These are phyloP conservation scores for Metschnikowia peoriensis DNA, from an alignment of 805 yeast species.

Conservation along the genomic window DNA sequence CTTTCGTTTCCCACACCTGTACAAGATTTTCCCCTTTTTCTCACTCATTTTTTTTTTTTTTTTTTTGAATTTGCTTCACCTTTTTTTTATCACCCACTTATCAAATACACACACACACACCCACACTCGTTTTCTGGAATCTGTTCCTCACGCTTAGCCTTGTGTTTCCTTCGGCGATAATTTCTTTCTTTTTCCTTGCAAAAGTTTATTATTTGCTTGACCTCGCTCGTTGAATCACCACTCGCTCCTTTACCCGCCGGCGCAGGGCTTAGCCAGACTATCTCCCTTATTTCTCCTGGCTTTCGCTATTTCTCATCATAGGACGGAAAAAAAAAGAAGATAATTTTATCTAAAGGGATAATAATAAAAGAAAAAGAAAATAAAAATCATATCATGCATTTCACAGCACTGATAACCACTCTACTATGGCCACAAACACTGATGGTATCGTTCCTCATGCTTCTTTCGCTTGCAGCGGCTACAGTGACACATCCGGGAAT, in stretches of 20 bases:
- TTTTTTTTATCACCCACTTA: background rate
- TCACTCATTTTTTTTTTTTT: background rate
- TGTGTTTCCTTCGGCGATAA: background rate
- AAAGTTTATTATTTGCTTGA: background rate
- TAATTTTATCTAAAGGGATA: too few relatives aligned
- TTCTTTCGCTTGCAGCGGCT: background rate
- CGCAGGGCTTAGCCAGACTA: background rate
- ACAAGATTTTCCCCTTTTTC: background rate
- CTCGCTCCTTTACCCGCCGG: background rate
- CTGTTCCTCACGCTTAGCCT: background rate
- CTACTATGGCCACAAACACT: constrained; percentile 6
- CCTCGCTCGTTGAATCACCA: background rate
- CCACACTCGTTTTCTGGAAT: background rate
- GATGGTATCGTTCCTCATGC: background rate
- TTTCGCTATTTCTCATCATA: background rate
- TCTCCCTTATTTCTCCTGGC: background rate
- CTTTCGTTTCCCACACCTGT: constrained; percentile 5
- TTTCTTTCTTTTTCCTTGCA: background rate
- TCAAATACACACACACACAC: background rate
- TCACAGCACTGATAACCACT: constrained; percentile 4
- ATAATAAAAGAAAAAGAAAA: too few relatives aligned
- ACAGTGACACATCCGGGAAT: constrained; percentile 14
- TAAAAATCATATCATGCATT: background rate
- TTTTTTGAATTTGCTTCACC: background rate
- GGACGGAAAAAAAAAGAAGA: background rate